Evolutionary conservation across 768 basidiomycete species (phyloP), one percentile per base, ranked within the genome.

Genomic region (Rhizopogon salebrosus): DNA sequence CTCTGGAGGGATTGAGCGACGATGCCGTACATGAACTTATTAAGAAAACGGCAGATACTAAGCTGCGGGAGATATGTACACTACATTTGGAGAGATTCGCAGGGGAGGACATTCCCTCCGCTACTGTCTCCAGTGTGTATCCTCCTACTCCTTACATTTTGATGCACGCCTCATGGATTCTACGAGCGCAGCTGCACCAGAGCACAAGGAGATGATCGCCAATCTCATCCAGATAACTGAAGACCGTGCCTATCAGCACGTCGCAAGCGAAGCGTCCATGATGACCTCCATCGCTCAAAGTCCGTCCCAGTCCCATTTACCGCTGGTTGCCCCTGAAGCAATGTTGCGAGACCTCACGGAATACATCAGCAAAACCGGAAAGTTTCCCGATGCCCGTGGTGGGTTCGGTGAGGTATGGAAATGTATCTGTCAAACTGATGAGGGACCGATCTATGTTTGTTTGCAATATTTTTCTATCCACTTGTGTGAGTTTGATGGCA

Each of bases 241-340:
- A 27, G 10, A n/a, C 4, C 2, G 18, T 16, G 49, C 50, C 11
- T 6, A 22, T 23, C 27, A 38, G 23, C 10, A 41, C n/a, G 20
- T 38, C 22, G 24, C 13, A 3, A n/a, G 16, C 20, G 41, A 38
- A 3, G 53, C 37, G 6, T 14, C 48, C 8, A 22, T 50, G 20
- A 41, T 42, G 31, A 36, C 48, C n/a, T 16, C 24, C 8, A 50
- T 54, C 23, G 48, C 53, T 6, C 53, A 54, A 18, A 13, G 53
- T 16, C n/a, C n/a, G n/a, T n/a, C n/a, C n/a, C n/a, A n/a, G n/a
- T n/a, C n/a, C n/a, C n/a, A n/a, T n/a, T n/a, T n/a, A n/a, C n/a
- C n/a, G n/a, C n/a, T n/a, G n/a, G n/a, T n/a, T n/a, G n/a, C n/a
- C n/a, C n/a, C n/a, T n/a, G n/a, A n/a, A n/a, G n/a, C n/a, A n/a